Base-by-base conservation (phyloP, 768 basidiomycete species). In the Boletus subcaerulescens region DNA sequence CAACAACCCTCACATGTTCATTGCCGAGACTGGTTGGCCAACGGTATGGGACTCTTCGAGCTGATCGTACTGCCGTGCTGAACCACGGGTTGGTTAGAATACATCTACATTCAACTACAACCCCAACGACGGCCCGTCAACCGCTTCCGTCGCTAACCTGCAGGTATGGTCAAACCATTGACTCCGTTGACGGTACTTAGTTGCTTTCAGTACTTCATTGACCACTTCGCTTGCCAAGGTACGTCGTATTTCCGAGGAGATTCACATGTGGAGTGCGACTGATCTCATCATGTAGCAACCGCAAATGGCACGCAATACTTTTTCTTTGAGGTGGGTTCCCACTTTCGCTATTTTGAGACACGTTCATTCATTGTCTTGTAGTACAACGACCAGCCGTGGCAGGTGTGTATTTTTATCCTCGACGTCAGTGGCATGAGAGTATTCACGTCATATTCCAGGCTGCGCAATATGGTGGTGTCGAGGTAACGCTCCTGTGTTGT, bases 1-100 rank as follows among this genome's bases (percentile, higher is more conserved):
- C 5, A 96, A 94, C 69, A 77, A 81, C 5, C 93, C 94, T 0
- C 66, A 76, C 43, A 86, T 92, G 80, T 95, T 83, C 72, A 97
- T 98, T 56, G 97, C 96, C 1, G 97, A 99, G 77, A 97, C 94
- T 14, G 90, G 90, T 49, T 89, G 87, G 87, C 87, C 91, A 32
- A 81, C 89, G 47, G 88, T 89, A 71, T 48, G 79, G 64, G 14
- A 43, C 29, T 17, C 18, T 49, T 46, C 3, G 22, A 36, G 26
- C 20, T 17, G 29, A 42, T 10, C 18, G 24, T n/a, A 13, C 4
- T 9, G 18, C 2, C 8, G 10, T 50, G 20, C 47, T 65, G 13
- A 62, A 32, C 11, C 22, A 29, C 1, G 31, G 12, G n/a, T 54
- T 31, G 57, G 18, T 22, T 24, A 87, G 86, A 66, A 78, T 60